These are phyloP conservation scores for Stipa capillata DNA, from an alignment of 176 grass and related monocot species.

Conservation along the genomic window DNA sequence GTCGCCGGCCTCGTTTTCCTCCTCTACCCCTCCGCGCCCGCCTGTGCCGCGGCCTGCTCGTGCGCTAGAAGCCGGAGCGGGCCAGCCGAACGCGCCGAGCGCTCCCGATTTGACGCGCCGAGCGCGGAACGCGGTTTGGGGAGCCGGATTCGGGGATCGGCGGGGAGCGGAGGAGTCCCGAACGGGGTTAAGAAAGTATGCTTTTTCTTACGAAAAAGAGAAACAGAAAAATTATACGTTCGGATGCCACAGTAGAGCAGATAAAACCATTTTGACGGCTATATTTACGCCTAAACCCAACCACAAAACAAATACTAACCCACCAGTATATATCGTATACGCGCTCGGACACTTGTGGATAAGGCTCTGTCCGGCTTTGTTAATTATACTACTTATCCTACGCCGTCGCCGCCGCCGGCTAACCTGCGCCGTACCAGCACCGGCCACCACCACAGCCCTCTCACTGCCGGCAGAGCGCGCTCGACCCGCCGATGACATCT, in stretches of 20 bases:
- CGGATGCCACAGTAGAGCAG: not conserved
- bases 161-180: too few species aligned
- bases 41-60: too few species aligned
- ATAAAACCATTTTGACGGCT: not conserved
- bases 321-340: constrained; percentile 18
- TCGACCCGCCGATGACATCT: constrained; percentile 22
- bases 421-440: not conserved
- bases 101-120: too few species aligned
- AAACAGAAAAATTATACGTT: not conserved
- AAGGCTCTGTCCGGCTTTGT: constrained; percentile 7
- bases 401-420: constrained; percentile 7
- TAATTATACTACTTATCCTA: constrained; percentile 20
- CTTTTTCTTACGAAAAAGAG: not conserved
- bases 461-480: not conserved
- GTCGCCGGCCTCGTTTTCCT: too few species aligned
- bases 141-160: too few species aligned
- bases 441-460: not conserved
- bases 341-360: constrained; percentile 11
- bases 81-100: too few species aligned
- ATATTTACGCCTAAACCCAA: constrained; percentile 1
- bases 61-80: too few species aligned
- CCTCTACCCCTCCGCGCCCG: too few species aligned
- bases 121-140: too few species aligned
- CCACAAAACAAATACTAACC: constrained; percentile 23
- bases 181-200: too few species aligned